Conservation (phyloP, 2,329 filamentous ascomycete species). For the Dothideomycetes sp. region DNA sequence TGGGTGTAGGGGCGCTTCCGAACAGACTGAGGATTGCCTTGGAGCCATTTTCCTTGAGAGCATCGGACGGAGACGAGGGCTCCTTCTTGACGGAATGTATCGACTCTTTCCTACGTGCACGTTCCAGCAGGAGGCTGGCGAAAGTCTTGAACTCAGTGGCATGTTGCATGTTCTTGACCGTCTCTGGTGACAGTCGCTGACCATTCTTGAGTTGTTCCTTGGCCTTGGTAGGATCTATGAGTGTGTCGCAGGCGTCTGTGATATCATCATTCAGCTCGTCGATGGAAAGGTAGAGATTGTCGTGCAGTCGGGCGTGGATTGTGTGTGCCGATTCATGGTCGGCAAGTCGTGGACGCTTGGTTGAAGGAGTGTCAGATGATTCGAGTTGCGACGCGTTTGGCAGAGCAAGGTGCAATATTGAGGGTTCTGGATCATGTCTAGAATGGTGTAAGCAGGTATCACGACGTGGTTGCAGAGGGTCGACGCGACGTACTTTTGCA, state of each 20-base stretch:
- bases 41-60: slow-evolving; percentile 26
- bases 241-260: slow-evolving; percentile 29
- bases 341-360: slow-evolving; percentile 38
- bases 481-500: slow-evolving; percentile 29
- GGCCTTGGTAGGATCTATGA: slow-evolving; percentile 29
- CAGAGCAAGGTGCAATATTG: slow-evolving; percentile 35
- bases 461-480: no score
- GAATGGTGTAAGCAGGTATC: slow-evolving; percentile 13
- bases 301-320: slow-evolving; percentile 31
- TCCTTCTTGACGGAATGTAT: slow-evolving; percentile 11
- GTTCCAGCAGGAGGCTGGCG: slow-evolving; percentile 21
- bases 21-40: slow-evolving; percentile 64
- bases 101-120: slow-evolving; percentile 17
- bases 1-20: slow-evolving; percentile 63
- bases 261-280: slow-evolving; percentile 25
- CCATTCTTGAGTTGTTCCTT: slow-evolving; percentile 15
- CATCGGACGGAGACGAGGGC: neutral
- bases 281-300: slow-evolving; percentile 32
- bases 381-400: slow-evolving; percentile 16
- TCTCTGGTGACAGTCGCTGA: slow-evolving; percentile 24
- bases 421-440: slow-evolving; percentile 35
- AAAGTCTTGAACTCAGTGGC: slow-evolving; percentile 23
- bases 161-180: slow-evolving; percentile 28
- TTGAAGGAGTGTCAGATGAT: slow-evolving; percentile 31
- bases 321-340: slow-evolving; percentile 25